Evolutionary conservation across 306 rosid species (phyloP), one percentile per base, ranked within the genome.

Genomic region (Bauhinia variegata): DNA sequence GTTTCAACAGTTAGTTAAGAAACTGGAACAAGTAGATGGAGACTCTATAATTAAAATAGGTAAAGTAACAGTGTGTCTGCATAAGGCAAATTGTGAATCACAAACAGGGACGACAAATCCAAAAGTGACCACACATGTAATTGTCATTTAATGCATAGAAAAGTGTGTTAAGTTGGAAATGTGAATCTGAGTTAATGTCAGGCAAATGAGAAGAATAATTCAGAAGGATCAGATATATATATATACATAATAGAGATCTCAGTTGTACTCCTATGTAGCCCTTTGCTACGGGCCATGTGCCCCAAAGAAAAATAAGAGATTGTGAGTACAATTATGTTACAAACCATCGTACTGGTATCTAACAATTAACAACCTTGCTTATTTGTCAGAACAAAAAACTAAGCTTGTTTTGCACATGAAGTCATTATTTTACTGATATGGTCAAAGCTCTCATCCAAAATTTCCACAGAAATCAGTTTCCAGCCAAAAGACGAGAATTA

Each of bases 91-190:
- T 46, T 19, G 7, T 39, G 41, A 48, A 73, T 6, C 72, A 68
- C 54, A 62, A 56, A 11, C 68, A 73, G 54, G 69, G 63, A 63
- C 73, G 60, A 73, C 60, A 74, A 63, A 32, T 63, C 73, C 79
- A 68, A 68, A 68, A 63, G 65, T 39, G 43, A 34, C 3, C 13
- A 57, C 42, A 43, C 47, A 76, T 73, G 64, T 16, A 51, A n/a
- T 54, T 62, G 64, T 59, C 74, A 50, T 65, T 18, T 73, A 54
- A 49, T 73, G 68, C 68, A 16, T 32, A 36, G 32, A 23, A 57
- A 32, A 70, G 16, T 11, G 14, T 41, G 31, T 61, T 14, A 37
- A 19, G 28, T 41, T 36, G 58, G 30, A 69, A 63, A 77, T 68
- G 57, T 55, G 54, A 67, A 49, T 62, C 41, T 39, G 34, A 7